Percentiles rank a stretch among this genome's conserved stretches.
phyloP scores from a whole-genome alignment of 352 stramenopile species.

The Pythium rhizo-oryzae region DNA sequence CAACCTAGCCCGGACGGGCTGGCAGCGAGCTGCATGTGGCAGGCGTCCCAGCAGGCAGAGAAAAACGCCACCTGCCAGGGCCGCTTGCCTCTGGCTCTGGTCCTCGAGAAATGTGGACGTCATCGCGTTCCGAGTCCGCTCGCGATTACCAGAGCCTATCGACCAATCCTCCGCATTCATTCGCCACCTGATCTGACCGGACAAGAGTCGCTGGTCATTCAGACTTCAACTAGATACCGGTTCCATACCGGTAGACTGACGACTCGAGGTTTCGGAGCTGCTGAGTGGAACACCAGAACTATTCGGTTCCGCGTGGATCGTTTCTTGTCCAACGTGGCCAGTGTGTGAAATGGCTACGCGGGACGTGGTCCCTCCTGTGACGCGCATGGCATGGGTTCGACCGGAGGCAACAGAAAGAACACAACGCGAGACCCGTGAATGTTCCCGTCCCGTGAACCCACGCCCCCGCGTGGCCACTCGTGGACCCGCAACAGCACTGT shows the following conservation, averaged over 20 bases:
- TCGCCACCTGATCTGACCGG: neutral
- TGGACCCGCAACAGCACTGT: too few species aligned
- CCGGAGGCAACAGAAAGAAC: neutral
- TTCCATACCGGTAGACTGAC: neutral
- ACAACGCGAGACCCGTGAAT: neutral
- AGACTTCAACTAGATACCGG: slow-evolving; percentile 7
- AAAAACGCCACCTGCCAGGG: neutral
- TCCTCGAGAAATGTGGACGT: too few species aligned
- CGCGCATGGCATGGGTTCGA: slow-evolving; percentile 8
- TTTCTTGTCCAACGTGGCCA: neutral
- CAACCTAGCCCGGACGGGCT: too few species aligned
- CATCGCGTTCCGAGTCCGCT: neutral
- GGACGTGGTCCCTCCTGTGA: neutral
- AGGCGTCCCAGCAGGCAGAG: neutral
- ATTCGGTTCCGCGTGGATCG: slow-evolving; percentile 7
- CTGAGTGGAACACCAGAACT: slow-evolving; percentile 5
- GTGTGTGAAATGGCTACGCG: slow-evolving; percentile 19
- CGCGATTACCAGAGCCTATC: neutral
- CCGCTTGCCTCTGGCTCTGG: neutral
- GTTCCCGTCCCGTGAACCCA: neutral
- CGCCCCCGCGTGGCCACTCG: too few species aligned
- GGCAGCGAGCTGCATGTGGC: too few species aligned
- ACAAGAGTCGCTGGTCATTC: neutral
- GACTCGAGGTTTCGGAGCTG: neutral
- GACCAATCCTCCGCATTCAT: too few species aligned